Evolutionary conservation across 2,329 filamentous ascomycete species (phyloP).

Genomic region (Claviceps paspali): DNA sequence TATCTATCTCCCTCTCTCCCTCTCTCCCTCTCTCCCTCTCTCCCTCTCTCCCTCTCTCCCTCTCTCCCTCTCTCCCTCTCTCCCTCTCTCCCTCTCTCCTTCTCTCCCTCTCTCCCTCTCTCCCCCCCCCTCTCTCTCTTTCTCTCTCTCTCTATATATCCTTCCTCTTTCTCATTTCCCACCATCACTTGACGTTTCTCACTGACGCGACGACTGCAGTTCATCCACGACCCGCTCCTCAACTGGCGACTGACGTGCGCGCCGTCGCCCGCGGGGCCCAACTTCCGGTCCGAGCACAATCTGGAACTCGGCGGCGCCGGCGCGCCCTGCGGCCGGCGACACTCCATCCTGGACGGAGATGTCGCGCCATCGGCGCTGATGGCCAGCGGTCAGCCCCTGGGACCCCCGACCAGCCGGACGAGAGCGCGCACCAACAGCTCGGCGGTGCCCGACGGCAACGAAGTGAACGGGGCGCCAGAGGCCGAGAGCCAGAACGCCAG

Average conservation of each 20-base stretch:
- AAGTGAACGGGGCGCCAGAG: conserved; percentile 28
- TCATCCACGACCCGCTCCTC: conserved; percentile 97
- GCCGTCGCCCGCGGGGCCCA: conserved; percentile 48
- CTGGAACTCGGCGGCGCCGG: conserved; percentile 32
- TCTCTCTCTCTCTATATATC: too few relatives aligned
- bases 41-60: too few relatives aligned
- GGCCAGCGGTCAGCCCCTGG: conserved; percentile 28
- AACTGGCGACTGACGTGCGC: conserved; percentile 77
- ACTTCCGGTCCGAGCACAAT: conserved; percentile 48
- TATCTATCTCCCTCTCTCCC: too few relatives aligned
- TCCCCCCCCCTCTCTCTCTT: background rate
- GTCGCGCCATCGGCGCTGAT: conserved; percentile 44
- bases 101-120: too few relatives aligned
- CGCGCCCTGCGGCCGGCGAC: conserved; percentile 41
- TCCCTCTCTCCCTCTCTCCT: too few relatives aligned
- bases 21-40: too few relatives aligned
- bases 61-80: too few relatives aligned
- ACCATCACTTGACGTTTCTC: too few relatives aligned
- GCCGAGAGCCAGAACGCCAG: conserved; percentile 83
- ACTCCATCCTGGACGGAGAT: conserved; percentile 53
- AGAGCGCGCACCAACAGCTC: conserved; percentile 48
- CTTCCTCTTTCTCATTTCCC: too few relatives aligned
- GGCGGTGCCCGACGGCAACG: conserved; percentile 20
- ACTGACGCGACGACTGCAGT: conserved; percentile 35
- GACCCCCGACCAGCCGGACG: conserved; percentile 31